These are phyloP conservation scores for Plasmodium relictum DNA, from an alignment of 169 alveolate species.

Conservation along the genomic window DNA sequence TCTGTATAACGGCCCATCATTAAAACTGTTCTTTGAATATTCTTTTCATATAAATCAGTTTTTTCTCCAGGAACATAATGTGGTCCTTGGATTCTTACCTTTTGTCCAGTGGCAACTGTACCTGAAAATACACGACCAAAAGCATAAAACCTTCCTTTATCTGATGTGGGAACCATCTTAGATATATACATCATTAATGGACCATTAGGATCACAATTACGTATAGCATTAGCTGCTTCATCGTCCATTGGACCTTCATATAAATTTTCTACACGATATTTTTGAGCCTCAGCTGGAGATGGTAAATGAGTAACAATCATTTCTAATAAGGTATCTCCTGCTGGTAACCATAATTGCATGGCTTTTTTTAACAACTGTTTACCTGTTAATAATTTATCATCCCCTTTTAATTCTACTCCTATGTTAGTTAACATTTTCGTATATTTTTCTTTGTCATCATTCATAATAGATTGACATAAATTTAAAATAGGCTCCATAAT, in stretches of 20 bases:
- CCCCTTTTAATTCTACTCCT: slow-evolving; percentile 95
- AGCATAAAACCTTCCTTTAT: slow-evolving; percentile 99
- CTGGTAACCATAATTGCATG: slow-evolving; percentile 99
- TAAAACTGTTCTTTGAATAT: slow-evolving; percentile 98
- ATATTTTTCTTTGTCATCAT: slow-evolving; percentile 95
- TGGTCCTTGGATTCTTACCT: slow-evolving; percentile 99
- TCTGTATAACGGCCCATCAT: slow-evolving; percentile 98
- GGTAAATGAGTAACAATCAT: slow-evolving; percentile 99
- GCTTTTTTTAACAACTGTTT: slow-evolving; percentile 97
- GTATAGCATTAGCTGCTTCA: slow-evolving; percentile 96
- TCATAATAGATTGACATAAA: slow-evolving; percentile 94
- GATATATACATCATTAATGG: slow-evolving; percentile 99
- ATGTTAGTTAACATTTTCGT: slow-evolving; percentile 93
- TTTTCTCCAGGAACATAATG: slow-evolving; percentile 98
- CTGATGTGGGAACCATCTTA: slow-evolving; percentile 99
- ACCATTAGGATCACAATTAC: slow-evolving; percentile 98
- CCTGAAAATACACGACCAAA: slow-evolving; percentile 99
- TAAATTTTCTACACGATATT: slow-evolving; percentile 97
- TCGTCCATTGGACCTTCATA: slow-evolving; percentile 99
- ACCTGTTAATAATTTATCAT: slow-evolving; percentile 96
- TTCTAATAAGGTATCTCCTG: slow-evolving; percentile 98
- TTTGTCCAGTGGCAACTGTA: slow-evolving; percentile 98
- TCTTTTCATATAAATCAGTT: slow-evolving; percentile 96
- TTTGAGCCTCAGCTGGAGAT: slow-evolving; percentile 98
- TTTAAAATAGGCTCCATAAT: slow-evolving; percentile 99